A percentile compares a stretch with the other conserved stretches of the same genome.
Conservation (phyloP, 805 yeast genomes). For the Nakazawaea ambrosiae region DNA sequence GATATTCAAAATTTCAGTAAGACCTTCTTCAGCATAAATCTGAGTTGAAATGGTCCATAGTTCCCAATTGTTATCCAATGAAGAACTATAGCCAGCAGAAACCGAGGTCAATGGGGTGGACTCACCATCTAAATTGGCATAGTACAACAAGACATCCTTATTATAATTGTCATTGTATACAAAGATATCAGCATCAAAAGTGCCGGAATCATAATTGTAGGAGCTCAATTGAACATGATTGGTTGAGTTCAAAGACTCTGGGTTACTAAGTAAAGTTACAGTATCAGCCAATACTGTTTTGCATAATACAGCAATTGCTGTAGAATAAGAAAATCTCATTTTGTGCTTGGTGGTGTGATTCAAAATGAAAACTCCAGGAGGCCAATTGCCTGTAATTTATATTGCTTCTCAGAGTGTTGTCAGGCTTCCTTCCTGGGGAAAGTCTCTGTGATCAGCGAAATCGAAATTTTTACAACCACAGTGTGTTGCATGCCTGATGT, state of each 20-base stretch:
- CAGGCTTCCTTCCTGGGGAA: too few species aligned
- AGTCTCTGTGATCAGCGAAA: too few species aligned
- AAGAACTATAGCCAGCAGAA: conserved; percentile 3
- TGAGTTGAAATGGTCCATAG: conserved; percentile 1
- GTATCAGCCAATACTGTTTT: too few species aligned
- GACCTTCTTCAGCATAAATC: conserved; percentile 3
- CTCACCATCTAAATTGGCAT: conserved; percentile 1
- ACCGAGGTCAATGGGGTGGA: conserved; percentile 6
- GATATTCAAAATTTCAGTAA: conserved; percentile 1
- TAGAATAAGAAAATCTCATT: too few species aligned
- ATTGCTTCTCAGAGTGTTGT: too few species aligned
- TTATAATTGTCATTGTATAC: conserved; percentile 6
- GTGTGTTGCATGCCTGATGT: too few species aligned
- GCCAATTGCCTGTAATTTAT: too few species aligned
- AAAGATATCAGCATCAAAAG: conserved; percentile 1
- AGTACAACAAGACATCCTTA: conserved; percentile 3
- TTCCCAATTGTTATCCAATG: conserved; percentile 5
- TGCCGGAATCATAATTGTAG: conserved; percentile 5
- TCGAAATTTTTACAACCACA: too few species aligned
- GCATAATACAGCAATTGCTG: too few species aligned
- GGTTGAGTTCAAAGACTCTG: conserved; percentile 1
- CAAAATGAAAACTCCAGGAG: not conserved
- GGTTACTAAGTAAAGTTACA: not conserved
- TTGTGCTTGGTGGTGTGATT: too few species aligned
- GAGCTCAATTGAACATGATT: conserved; percentile 8